Evolutionary conservation across 2,329 filamentous ascomycete genomes (phyloP).

Genomic region (Fusarium transvaalense): DNA sequence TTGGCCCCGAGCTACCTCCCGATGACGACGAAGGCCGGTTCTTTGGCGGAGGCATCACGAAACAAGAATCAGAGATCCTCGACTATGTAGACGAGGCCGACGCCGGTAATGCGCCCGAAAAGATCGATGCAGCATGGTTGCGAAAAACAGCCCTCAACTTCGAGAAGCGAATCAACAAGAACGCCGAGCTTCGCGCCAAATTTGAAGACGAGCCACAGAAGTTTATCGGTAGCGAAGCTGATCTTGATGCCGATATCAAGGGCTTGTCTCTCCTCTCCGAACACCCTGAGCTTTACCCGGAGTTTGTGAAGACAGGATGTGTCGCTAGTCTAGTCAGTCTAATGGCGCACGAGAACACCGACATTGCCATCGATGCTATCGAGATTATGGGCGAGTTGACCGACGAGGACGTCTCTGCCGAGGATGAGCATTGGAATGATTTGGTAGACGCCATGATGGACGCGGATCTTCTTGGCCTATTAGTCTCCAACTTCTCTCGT

Average conservation of each 20-base stretch:
- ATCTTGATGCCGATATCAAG: conserved; percentile 90
- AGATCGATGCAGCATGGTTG: conserved; percentile 86
- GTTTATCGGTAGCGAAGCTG: conserved; percentile 88
- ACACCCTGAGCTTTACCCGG: conserved; percentile 83
- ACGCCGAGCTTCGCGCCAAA: conserved; percentile 88
- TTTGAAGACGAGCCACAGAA: conserved; percentile 84
- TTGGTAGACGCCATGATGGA: conserved; percentile 77
- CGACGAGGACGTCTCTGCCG: conserved; percentile 89
- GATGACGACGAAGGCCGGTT: conserved; percentile 88
- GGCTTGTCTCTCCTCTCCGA: conserved; percentile 87
- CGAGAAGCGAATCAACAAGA: conserved; percentile 91
- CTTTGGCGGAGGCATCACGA: conserved; percentile 90
- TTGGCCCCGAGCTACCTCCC: conserved; percentile 60
- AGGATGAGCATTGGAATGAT: conserved; percentile 82
- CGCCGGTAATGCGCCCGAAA: conserved; percentile 68
- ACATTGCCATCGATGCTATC: conserved; percentile 92
- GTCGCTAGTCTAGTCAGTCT: conserved; percentile 81
- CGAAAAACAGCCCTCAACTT: conserved; percentile 84
- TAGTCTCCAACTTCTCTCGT: conserved; percentile 82
- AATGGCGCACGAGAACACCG: conserved; percentile 94
- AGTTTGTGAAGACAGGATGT: conserved; percentile 82
- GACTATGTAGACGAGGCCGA: conserved; percentile 80
- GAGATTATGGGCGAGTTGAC: conserved; percentile 92
- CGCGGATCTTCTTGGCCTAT: conserved; percentile 78
- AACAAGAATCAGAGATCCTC: conserved; percentile 83